Conservation (phyloP, 352 stramenopile genomes). For the Phytophthora lateralis region DNA sequence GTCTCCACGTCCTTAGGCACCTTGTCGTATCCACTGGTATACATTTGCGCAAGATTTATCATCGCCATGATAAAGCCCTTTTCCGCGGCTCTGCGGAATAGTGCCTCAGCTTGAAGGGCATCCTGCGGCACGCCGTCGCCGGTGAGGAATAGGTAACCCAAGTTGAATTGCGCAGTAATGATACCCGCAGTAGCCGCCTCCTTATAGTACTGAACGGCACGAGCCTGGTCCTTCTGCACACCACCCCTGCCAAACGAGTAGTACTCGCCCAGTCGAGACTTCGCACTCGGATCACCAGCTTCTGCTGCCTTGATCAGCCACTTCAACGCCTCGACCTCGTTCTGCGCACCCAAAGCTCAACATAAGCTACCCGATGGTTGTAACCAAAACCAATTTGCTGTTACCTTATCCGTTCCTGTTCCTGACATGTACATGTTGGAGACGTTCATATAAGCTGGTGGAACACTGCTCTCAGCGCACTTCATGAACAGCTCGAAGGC, state of each 20-base stretch:
- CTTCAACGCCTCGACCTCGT: constrained; percentile 65
- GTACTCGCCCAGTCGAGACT: constrained; percentile 72
- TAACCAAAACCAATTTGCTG: neutral
- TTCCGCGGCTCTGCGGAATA: constrained; percentile 76
- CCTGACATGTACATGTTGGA: constrained; percentile 83
- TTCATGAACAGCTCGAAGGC: constrained; percentile 80
- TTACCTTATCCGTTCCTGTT: constrained; percentile 73
- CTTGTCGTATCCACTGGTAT: constrained; percentile 66
- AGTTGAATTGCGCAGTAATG: constrained; percentile 77
- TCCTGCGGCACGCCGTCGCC: constrained; percentile 66
- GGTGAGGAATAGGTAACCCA: constrained; percentile 73
- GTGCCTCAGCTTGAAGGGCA: constrained; percentile 64
- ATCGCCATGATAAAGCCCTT: constrained; percentile 89
- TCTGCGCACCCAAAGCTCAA: constrained; percentile 37
- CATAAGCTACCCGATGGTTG: neutral
- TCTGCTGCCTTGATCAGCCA: constrained; percentile 82
- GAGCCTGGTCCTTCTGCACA: constrained; percentile 53
- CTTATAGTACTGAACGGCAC: constrained; percentile 72
- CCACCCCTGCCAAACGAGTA: constrained; percentile 68
- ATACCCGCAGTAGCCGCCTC: constrained; percentile 66
- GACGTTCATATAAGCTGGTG: constrained; percentile 81
- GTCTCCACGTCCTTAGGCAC: constrained; percentile 69
- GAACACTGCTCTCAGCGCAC: constrained; percentile 66
- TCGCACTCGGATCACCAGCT: constrained; percentile 73
- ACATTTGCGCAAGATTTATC: constrained; percentile 89